Evolutionary conservation across 2,329 filamentous ascomycete species (phyloP).

Genomic region (Hypoxylon sp.): DNA sequence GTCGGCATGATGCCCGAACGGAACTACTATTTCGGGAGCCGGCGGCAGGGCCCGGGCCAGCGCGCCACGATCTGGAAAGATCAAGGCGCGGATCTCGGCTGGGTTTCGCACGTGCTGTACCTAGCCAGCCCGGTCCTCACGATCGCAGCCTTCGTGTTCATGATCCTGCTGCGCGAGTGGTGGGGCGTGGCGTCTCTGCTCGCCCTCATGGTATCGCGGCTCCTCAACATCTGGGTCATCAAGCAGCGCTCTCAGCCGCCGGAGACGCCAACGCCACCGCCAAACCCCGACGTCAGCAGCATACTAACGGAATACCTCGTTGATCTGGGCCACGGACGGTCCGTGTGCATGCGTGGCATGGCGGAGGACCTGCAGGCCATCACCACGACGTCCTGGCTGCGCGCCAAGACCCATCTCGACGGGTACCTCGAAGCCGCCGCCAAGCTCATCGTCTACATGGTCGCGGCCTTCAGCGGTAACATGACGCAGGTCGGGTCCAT

Average conservation of each 20-base stretch:
- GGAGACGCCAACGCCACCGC: slow-evolving; percentile 28
- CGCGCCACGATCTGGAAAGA: slow-evolving; percentile 53
- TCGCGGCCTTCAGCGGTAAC: slow-evolving; percentile 69
- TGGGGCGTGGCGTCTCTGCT: slow-evolving; percentile 65
- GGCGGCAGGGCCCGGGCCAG: slow-evolving; percentile 46
- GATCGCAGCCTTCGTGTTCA: slow-evolving; percentile 59
- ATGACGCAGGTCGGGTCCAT: slow-evolving; percentile 67
- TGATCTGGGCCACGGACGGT: slow-evolving; percentile 66
- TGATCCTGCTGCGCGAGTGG: slow-evolving; percentile 66
- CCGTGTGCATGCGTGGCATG: slow-evolving; percentile 67
- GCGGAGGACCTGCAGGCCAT: slow-evolving; percentile 72
- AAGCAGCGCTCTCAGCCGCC: slow-evolving; percentile 62
- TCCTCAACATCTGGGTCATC: slow-evolving; percentile 71
- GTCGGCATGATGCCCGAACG: slow-evolving; percentile 68
- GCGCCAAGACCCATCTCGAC: slow-evolving; percentile 65
- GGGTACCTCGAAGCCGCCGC: slow-evolving; percentile 67
- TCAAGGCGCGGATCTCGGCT: slow-evolving; percentile 58
- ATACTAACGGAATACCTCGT: slow-evolving; percentile 64
- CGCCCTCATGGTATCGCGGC: slow-evolving; percentile 67
- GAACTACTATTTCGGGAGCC: slow-evolving; percentile 46
- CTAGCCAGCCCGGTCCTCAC: slow-evolving; percentile 65
- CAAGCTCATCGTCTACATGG: slow-evolving; percentile 71
- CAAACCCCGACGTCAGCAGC: slow-evolving; percentile 44
- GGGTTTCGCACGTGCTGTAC: slow-evolving; percentile 66
- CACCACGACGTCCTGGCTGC: slow-evolving; percentile 71